Evolutionary conservation across 2,329 filamentous ascomycete species (phyloP).

Genomic region (Tolypocladium amazonense): DNA sequence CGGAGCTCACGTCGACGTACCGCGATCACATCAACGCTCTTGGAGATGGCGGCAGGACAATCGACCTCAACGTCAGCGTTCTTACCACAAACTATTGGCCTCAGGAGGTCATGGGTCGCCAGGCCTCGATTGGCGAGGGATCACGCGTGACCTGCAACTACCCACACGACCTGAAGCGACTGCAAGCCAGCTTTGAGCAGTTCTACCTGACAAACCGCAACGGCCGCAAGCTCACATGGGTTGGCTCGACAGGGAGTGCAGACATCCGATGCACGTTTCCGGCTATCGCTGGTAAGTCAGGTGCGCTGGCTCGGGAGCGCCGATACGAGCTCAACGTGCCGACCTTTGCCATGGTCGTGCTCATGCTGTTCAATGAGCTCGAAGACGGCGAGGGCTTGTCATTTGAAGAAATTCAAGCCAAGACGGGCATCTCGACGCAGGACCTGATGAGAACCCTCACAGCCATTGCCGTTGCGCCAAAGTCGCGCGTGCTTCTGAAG

Average conservation of each 20-base stretch:
- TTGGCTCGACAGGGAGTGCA: slow-evolving; percentile 60
- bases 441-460: slow-evolving; percentile 73
- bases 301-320: slow-evolving; percentile 49
- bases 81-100: slow-evolving; percentile 95
- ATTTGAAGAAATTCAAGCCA: slow-evolving; percentile 71
- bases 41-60: slow-evolving; percentile 35
- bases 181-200: slow-evolving; percentile 77
- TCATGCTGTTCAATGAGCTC: slow-evolving; percentile 82
- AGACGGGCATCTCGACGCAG: slow-evolving; percentile 64
- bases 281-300: slow-evolving; percentile 58
- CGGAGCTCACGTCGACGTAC: slow-evolving; percentile 71
- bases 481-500: slow-evolving; percentile 72
- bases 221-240: slow-evolving; percentile 81
- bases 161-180: slow-evolving; percentile 59
- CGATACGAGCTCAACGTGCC: slow-evolving; percentile 87
- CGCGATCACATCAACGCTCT: slow-evolving; percentile 51
- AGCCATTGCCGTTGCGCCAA: slow-evolving; percentile 71
- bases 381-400: slow-evolving; percentile 36
- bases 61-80: slow-evolving; percentile 76
- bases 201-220: slow-evolving; percentile 84
- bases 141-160: slow-evolving; percentile 49
- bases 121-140: slow-evolving; percentile 38
- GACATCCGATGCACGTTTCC: slow-evolving; percentile 77
- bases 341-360: slow-evolving; percentile 83
- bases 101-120: slow-evolving; percentile 68